Conservation (phyloP, 2,329 filamentous ascomycete species). For the Colletotrichum sp. region DNA sequence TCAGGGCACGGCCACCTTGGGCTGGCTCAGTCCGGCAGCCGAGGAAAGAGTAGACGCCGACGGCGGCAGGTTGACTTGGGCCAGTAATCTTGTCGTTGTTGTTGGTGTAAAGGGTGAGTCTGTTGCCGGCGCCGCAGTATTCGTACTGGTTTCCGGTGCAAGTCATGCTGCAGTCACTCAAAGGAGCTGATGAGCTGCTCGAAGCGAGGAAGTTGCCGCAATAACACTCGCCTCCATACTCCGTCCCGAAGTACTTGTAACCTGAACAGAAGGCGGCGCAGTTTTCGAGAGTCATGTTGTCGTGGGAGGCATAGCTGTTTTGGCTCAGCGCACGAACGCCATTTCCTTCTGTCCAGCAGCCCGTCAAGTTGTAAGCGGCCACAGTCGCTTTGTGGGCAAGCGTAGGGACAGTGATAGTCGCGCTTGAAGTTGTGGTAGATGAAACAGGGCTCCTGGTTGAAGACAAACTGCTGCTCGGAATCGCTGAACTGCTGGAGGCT, state of each 20-base stretch:
- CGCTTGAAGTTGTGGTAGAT: slow-evolving; percentile 12
- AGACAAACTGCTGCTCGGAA: not conserved
- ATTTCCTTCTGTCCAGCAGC: slow-evolving; percentile 45
- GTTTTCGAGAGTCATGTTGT: slow-evolving; percentile 37
- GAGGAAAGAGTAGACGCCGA: slow-evolving; percentile 35
- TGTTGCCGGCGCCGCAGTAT: slow-evolving; percentile 37
- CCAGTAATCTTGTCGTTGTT: slow-evolving; percentile 26
- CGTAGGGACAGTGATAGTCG: slow-evolving; percentile 10
- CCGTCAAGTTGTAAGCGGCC: slow-evolving; percentile 36
- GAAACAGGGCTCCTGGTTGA: not conserved
- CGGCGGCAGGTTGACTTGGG: slow-evolving; percentile 34
- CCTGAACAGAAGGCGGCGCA: slow-evolving; percentile 38
- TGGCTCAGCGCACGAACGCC: slow-evolving; percentile 38
- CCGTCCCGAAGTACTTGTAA: slow-evolving; percentile 46
- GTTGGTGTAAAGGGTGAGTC: slow-evolving; percentile 38
- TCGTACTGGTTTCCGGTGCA: slow-evolving; percentile 36
- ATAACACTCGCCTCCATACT: slow-evolving; percentile 45
- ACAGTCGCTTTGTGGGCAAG: slow-evolving; percentile 33
- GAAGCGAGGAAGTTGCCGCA: slow-evolving; percentile 36
- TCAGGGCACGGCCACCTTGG: slow-evolving; percentile 34
- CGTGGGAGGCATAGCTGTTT: slow-evolving; percentile 23
- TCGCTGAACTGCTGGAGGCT: not conserved
- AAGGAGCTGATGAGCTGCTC: slow-evolving; percentile 28
- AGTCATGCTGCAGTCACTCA: slow-evolving; percentile 38
- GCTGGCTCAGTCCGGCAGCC: slow-evolving; percentile 43